Conservation (phyloP, 2,329 filamentous ascomycete genomes). For the Penicillium corylophilum region DNA sequence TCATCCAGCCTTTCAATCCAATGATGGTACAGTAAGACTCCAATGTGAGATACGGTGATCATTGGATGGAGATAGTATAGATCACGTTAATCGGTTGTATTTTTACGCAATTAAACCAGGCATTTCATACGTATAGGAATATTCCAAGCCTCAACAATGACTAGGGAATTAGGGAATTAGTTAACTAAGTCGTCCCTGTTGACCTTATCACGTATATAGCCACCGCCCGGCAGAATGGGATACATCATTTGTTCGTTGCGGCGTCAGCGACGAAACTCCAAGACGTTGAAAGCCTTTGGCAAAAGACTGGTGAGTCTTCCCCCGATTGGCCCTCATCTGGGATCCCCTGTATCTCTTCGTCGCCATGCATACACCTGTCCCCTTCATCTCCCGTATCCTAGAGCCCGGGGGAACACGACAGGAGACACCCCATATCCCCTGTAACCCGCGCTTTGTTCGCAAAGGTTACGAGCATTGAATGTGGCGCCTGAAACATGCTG, state of each 20-base stretch:
- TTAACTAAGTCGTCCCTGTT: no score
- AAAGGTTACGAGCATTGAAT: constrained; percentile 14
- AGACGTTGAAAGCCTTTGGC: constrained; percentile 13
- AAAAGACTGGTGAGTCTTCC: constrained; percentile 22
- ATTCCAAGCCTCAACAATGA: background rate
- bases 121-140: background rate
- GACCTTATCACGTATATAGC: background rate
- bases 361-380: background rate
- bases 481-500: constrained; percentile 32
- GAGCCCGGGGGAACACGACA: constrained; percentile 13
- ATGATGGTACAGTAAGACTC: background rate
- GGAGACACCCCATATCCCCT: constrained; percentile 17
- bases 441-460: constrained; percentile 28
- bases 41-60: background rate
- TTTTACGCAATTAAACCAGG: background rate
- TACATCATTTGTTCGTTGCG: constrained; percentile 24
- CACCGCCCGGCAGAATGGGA: constrained; percentile 27
- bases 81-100: background rate
- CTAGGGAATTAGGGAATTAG: no score
- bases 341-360: background rate
- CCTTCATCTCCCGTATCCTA: constrained; percentile 1
- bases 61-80: background rate
- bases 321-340: background rate
- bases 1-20: background rate
- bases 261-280: constrained; percentile 16